These are phyloP conservation scores for Hansenula lynferdii DNA, from an alignment of 1,139 yeast genomes.

Conservation along the genomic window DNA sequence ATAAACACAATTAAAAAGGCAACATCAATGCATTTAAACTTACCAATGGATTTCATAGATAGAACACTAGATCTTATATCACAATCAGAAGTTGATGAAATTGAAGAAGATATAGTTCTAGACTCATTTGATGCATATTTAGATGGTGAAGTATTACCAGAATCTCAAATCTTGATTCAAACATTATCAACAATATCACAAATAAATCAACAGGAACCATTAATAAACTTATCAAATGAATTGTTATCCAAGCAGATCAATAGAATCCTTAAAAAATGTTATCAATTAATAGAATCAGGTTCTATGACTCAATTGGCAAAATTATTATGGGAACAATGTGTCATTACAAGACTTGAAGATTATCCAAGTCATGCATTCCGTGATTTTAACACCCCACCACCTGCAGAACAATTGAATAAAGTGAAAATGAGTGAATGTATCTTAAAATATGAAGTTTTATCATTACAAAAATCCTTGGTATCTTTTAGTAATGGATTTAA, in stretches of 20 bases:
- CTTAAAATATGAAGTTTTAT: constrained; percentile 45
- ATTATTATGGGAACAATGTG: constrained; percentile 20
- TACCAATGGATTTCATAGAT: constrained; percentile 24
- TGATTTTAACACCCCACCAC: constrained; percentile 15
- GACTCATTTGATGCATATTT: constrained; percentile 60
- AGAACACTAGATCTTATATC: constrained; percentile 23
- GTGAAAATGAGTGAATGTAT: constrained; percentile 50
- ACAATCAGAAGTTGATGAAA: constrained; percentile 30
- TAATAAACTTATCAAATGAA: constrained; percentile 40
- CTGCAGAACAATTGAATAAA: constrained; percentile 15
- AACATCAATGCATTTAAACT: constrained; percentile 14
- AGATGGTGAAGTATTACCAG: constrained; percentile 54
- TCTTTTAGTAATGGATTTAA: constrained; percentile 31
- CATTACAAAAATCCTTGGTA: constrained; percentile 39
- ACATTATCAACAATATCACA: constrained; percentile 39
- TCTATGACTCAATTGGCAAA: constrained; percentile 23
- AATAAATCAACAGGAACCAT: constrained; percentile 36
- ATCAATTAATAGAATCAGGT: constrained; percentile 27
- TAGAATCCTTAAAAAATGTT: constrained; percentile 26
- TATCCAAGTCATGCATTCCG: constrained; percentile 28
- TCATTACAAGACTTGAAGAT: constrained; percentile 24
- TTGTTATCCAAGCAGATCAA: constrained; percentile 31
- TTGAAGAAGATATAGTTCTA: constrained; percentile 45
- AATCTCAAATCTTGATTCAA: constrained; percentile 49
- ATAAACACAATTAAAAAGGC: constrained; percentile 32